Evolutionary conservation across 169 alveolate species (phyloP), one percentile per base, ranked within the genome.

Genomic region (Cryptosporidium tyzzeri): DNA sequence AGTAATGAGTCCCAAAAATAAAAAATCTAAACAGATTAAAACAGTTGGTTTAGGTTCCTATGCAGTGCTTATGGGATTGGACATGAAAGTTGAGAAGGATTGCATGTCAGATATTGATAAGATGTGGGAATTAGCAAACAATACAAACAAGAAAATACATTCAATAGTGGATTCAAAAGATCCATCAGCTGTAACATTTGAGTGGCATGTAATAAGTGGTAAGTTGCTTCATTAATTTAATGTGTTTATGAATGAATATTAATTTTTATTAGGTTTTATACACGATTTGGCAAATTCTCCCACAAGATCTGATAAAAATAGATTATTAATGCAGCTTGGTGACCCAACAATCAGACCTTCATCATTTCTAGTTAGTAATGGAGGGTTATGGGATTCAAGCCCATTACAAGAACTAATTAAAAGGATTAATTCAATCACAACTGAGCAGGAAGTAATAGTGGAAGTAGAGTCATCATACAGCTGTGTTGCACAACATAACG

Each of bases 141-240:
- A 62, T 16, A 80, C 89, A 10, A 61, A 69, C 16, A 80, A 50
- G 26, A 80, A 80, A 35, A 80, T 80, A 62, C 89, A 80, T 62
- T 80, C 89, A 80, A 80, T 80, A 44, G 89, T 80, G 0, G 89
- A 80, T 67, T 80, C 89, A 37, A 80, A 62, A 48, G 89, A 80
- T 31, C 89, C 89, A 39, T 80, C 89, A 26, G 65, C 89, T n/a
- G 89, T 80, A 14, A 80, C 75, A 39, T 80, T 80, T 80, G 75
- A 80, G 12, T 80, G 89, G 89, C 89, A 80, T 65, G 89, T 80
- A 16, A 80, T 80, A 80, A 80, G 89, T 80, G 89, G 89, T 80
- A 80, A 80, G 89, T 80, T 62, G 2, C 0, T 44, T 3, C 12
- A 71, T 50, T 12, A 18, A 50, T 45, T 21, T 12, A 44, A 23